Evolutionary conservation across 257 asterid species (phyloP).

Genomic region (Solanum dulcamara): DNA sequence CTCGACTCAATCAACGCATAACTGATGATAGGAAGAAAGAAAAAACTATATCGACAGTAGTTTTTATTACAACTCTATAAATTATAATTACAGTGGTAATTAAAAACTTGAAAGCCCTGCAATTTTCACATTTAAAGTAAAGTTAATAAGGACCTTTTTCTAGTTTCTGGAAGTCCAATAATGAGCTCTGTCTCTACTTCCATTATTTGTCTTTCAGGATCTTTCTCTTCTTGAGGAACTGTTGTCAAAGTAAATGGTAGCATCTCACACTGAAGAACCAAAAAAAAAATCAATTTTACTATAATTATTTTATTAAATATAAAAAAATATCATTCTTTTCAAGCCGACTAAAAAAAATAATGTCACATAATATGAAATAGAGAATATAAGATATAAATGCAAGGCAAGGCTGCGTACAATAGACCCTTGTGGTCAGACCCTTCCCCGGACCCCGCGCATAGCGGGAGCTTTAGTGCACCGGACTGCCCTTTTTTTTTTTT

Average conservation of each 20-base stretch:
- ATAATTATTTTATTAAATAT: background rate
- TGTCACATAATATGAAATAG: background rate
- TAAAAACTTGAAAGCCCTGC: background rate
- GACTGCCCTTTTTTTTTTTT: too few relatives aligned
- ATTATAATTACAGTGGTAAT: background rate
- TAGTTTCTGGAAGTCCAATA: slow-evolving; percentile 27
- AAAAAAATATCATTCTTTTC: background rate
- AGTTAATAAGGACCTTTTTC: background rate
- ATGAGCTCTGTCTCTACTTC: slow-evolving; percentile 41
- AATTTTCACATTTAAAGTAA: background rate
- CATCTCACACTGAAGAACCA: slow-evolving; percentile 12
- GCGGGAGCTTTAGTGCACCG: too few relatives aligned
- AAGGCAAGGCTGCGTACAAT: too few relatives aligned
- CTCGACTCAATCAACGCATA: background rate
- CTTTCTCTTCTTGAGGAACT: background rate
- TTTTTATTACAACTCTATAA: background rate
- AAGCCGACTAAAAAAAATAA: background rate
- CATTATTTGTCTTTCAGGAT: background rate
- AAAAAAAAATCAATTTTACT: background rate
- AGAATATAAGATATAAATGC: too few relatives aligned
- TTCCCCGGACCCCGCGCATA: too few relatives aligned
- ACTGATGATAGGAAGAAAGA: background rate
- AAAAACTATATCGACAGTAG: background rate
- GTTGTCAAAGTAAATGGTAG: slow-evolving; percentile 14
- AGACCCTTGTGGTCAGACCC: too few relatives aligned